Evolutionary conservation across 2,329 filamentous ascomycete species (phyloP), one percentile per base, ranked within the genome.

Genomic region (Diplodia seriata): DNA sequence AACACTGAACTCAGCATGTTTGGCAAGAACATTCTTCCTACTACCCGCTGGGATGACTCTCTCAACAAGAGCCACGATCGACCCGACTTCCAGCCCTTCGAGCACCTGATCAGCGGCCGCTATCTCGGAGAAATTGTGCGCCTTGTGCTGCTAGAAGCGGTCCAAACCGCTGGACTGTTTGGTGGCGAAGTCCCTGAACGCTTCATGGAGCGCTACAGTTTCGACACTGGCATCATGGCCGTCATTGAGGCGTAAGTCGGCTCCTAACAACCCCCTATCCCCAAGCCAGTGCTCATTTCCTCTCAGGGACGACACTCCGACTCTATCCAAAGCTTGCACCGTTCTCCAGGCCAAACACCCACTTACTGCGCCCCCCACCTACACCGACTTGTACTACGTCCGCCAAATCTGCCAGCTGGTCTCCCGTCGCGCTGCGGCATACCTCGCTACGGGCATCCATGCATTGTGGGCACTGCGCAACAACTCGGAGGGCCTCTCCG

Each of bases 1-100:
- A 90, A 90, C 74, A 89, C 85, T 8, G 88, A 90, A 74, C 80
- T 89, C 72, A 89, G 87, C 79, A 89, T 90, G 87, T 89, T 89
- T 70, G 88, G 85, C 57, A 84, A 86, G 68, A 80, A 83, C 26
- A 81, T 88, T 33, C 80, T 89, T 47, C 85, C 86, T 1, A 83
- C 82, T 71, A 88, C 87, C 6, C 80, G 84, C 15, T 90, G 87
- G 87, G 88, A 90, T 70, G 85, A 89, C 8, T 73, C 82, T 36
- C 79, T 90, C 59, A 89, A 89, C 74, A 76, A 78, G 33, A 82
- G 81, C 6, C 87, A 90, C 72, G 73, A 83, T 18, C 79, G 83
- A 11, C 87, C 87, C 0, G 85, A 89, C 76, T 90, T 89, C 71
- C 88, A 90, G 71, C 88, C 88, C 0, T 81, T 90, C 68, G 88